These are phyloP conservation scores for Aspergillus cejpii DNA, from an alignment of 2,329 filamentous ascomycete genomes.

Conservation along the genomic window DNA sequence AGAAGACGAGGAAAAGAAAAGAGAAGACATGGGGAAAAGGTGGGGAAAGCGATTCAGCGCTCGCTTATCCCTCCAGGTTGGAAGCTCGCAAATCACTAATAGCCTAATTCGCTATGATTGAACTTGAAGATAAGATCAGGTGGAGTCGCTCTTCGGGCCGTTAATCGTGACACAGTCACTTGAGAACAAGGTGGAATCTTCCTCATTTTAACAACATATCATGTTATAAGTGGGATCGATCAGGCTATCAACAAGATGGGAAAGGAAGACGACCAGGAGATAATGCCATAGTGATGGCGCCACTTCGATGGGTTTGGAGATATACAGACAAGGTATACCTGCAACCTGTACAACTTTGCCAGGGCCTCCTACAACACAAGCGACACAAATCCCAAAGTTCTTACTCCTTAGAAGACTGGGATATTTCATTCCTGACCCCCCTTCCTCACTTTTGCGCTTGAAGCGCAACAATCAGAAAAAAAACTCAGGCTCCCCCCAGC, in stretches of 20 bases:
- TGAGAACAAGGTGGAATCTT: neutral
- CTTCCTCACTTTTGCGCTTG: constrained; percentile 10
- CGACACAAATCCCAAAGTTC: neutral
- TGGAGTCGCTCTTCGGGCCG: neutral
- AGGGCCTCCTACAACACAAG: neutral
- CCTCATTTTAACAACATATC: too few relatives aligned
- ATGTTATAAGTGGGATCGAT: too few relatives aligned
- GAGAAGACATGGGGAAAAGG: neutral
- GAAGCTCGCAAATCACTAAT: neutral
- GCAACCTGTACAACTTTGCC: neutral
- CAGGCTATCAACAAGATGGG: too few relatives aligned
- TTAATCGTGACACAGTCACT: neutral
- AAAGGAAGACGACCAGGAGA: too few relatives aligned
- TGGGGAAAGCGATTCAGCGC: neutral
- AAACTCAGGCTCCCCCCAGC: constrained; percentile 4
- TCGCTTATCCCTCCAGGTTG: neutral
- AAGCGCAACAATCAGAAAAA: constrained; percentile 11
- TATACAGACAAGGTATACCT: neutral
- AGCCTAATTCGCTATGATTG: too few relatives aligned
- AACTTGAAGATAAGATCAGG: too few relatives aligned
- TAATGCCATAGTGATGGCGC: neutral
- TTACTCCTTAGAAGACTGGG: neutral
- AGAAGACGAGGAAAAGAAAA: neutral
- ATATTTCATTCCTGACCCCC: neutral
- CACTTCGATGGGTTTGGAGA: neutral